Conservation (phyloP, 768 basidiomycete genomes). For the Hemileccinum rubropunctum region DNA sequence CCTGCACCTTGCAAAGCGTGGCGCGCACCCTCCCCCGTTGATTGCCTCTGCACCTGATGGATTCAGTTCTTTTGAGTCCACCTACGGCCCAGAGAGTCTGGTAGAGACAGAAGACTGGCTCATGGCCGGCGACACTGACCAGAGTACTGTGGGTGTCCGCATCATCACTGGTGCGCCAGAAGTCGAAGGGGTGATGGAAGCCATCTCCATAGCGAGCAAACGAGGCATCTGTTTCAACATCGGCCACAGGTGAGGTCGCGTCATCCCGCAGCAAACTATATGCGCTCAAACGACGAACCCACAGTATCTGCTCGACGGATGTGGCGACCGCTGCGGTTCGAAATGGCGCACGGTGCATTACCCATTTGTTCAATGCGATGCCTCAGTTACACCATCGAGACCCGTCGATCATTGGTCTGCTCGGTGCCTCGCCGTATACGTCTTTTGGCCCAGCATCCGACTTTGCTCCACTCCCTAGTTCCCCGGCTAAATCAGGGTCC, state of each 20-base stretch:
- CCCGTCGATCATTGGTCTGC: conserved; percentile 85
- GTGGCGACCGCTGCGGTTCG: conserved; percentile 68
- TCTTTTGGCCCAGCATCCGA: conserved; percentile 40
- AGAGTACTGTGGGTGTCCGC: conserved; percentile 54
- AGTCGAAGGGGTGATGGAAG: conserved; percentile 74
- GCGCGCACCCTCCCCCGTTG: conserved; percentile 73
- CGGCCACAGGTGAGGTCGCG: conserved; percentile 68
- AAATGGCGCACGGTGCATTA: conserved; percentile 80
- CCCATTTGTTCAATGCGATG: conserved; percentile 94
- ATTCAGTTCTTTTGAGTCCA: conserved; percentile 64
- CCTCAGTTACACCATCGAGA: conserved; percentile 87
- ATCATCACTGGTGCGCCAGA: conserved; percentile 89
- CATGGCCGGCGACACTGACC: conserved; percentile 36
- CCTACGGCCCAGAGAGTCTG: conserved; percentile 70
- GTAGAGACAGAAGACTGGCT: conserved; percentile 65
- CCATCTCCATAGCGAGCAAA: conserved; percentile 55
- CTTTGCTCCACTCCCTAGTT: conserved; percentile 19
- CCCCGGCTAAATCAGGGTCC: conserved; percentile 14
- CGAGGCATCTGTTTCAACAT: conserved; percentile 80
- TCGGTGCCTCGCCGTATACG: conserved; percentile 72
- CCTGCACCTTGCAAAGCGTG: conserved; percentile 76
- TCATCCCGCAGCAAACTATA: neutral
- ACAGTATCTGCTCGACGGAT: conserved; percentile 70
- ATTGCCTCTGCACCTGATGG: conserved; percentile 63
- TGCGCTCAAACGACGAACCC: neutral